Base-by-base conservation (phyloP, 2,329 filamentous ascomycete genomes). In the Elsinoe fawcettii region DNA sequence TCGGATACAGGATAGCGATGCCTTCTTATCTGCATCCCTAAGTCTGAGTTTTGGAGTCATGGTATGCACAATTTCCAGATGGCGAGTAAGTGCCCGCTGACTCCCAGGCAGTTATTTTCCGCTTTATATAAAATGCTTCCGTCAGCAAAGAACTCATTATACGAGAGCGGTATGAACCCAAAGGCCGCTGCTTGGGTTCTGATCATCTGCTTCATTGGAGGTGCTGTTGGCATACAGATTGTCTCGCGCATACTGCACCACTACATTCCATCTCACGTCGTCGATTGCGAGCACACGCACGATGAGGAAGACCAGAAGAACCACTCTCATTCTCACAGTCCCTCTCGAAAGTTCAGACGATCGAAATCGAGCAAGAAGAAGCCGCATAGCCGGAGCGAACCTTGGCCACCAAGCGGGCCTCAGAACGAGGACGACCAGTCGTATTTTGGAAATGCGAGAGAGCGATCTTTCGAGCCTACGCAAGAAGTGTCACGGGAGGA, bases 31-130 rank as follows among this genome's bases (percentile, higher is more conserved):
- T 0, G 84, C 85, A 20, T 96, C 92, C 0, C 74, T 97, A 60
- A 96, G 91, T 71, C 74, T 99, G 62, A 96, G 90, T 69, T 96
- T 96, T 64, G 92, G 93, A 43, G 91, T 97, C 46, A 95, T 99
- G 90, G 91, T 96, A 71, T 63, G 82, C 68, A 22, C 57, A 32
- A 23, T 25, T 7, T 18, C 34, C 27, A 9, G 30, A 5, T 9
- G 11, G 14, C 11, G 2, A 7, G 9, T 18, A 32, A 25, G 23
- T 11, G 49, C 30, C 25, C 51, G 27, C 61, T 64, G 30, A 63
- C 16, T 18, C 11, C 12, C 22, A 27, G 53, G 3, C 65, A 96
- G 90, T 80, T 96, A 39, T 96, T 96, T 71, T 96, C 91, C 34
- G 85, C 92, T 1, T 74, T 97, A 27, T 95, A 91, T 71, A 93